Base-by-base conservation (phyloP, 345 rosid species). In the Eucalyptus albens region DNA sequence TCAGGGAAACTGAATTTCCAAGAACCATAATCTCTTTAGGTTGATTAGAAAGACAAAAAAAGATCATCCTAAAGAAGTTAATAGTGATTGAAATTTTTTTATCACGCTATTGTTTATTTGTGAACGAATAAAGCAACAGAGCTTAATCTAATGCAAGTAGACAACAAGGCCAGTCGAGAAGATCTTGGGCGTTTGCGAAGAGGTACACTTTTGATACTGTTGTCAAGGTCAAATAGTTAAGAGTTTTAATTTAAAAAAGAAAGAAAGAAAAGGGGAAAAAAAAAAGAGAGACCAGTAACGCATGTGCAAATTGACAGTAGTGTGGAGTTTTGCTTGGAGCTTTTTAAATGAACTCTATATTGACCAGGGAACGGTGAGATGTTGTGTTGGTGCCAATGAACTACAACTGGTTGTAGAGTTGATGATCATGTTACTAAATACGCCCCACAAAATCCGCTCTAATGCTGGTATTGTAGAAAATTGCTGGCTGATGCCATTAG, bases 261-360 rank as follows among this genome's bases (percentile, higher is more conserved):
- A 6, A 27, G 6, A 27, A 60, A 27, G 2, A 27, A 60, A 60
- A 27, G 31, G 27, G 21, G 0, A 0, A 2, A 15, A 15, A 16
- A 7, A 16, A 17, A 19, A 53, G 0, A 17, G 4, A 19, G 59
- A 3, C 59, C 27, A 5, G 42, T 37, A 5, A 37, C 22, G 45
- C 14, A 21, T 40, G 3, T 19, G 47, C 27, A 37, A 22, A 21
- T 42, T 77, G 2, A 21, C 8, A 19, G 14, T 77, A 21, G 9
- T 4, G 24, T 40, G 15, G 27, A 77, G 45, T 21, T 37, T 37
- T 77, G 83, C 15, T 21, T 0, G 9, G 15, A 11, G 26, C 47
- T 77, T 2, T 37, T 40, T 22, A 77, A 77, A 77, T 9, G 15
- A 40, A 69, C 11, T 17, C 7, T 69, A 3, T 11, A 19, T 33